These are phyloP conservation scores for Sporothrix mexicana DNA, from an alignment of 2,329 filamentous ascomycete species.

Conservation along the genomic window DNA sequence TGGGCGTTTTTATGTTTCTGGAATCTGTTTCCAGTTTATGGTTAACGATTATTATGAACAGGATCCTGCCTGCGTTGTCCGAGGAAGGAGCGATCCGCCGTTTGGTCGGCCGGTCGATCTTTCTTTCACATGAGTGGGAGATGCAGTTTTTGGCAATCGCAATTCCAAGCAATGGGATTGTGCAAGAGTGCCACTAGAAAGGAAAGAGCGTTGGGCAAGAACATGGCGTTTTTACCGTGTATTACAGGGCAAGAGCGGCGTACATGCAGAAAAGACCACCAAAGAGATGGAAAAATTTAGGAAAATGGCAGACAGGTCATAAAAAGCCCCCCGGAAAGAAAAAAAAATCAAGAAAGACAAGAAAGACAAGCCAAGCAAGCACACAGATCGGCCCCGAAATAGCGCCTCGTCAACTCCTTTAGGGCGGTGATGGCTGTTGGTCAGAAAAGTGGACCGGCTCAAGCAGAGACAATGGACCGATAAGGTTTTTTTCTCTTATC, in stretches of 20 bases:
- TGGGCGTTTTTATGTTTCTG: background rate
- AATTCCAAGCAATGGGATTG: slow-evolving; percentile 10
- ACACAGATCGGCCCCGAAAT: slow-evolving; percentile 10
- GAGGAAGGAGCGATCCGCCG: slow-evolving; percentile 6
- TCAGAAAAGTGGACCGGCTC: slow-evolving; percentile 22
- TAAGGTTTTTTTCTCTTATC: slow-evolving; percentile 37
- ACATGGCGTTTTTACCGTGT: background rate
- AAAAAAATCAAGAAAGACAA: no score
- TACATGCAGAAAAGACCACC: no score
- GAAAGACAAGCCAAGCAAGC: background rate
- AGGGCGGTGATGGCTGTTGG: background rate
- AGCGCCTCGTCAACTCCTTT: background rate
- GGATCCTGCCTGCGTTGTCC: background rate
- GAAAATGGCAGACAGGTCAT: no score
- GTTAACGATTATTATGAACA: background rate
- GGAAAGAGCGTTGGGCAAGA: background rate
- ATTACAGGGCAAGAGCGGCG: no score
- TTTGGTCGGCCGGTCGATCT: background rate
- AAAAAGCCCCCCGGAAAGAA: no score
- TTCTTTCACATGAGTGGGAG: background rate
- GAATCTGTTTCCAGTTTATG: background rate
- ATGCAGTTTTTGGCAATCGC: background rate
- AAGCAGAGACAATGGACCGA: slow-evolving; percentile 31
- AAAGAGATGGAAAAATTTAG: no score
- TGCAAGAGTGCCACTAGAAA: background rate